Conservation (phyloP, 129 eudicot genomes). For the Escallonia herrerae region DNA sequence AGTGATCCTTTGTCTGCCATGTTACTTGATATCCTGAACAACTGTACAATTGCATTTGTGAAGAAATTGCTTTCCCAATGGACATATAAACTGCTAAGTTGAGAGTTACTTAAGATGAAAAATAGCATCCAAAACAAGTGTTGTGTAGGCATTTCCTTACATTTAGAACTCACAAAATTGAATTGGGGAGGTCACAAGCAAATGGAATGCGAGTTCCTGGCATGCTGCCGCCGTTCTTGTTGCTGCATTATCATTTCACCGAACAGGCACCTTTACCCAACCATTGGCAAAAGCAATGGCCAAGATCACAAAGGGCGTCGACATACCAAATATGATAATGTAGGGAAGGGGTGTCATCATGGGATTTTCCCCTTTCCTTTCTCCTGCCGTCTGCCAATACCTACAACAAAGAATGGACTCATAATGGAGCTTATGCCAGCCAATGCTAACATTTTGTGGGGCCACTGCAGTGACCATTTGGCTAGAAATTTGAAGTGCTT, state of each 20-base stretch:
- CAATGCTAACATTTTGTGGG: too few species aligned
- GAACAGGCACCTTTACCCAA: conserved; percentile 82
- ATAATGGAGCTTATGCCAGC: too few species aligned
- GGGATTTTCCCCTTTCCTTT: conserved; percentile 92
- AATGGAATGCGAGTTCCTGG: not conserved
- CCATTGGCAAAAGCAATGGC: conserved; percentile 87
- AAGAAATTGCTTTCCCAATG: too few species aligned
- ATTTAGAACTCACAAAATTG: not conserved
- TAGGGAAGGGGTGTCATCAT: conserved; percentile 94
- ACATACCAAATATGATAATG: conserved; percentile 89
- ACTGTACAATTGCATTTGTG: too few species aligned
- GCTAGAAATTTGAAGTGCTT: too few species aligned
- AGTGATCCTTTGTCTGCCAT: too few species aligned
- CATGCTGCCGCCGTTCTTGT: not conserved
- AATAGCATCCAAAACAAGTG: not conserved
- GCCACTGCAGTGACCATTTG: too few species aligned
- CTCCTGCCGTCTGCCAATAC: conserved; percentile 99
- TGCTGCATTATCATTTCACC: conserved; percentile 33
- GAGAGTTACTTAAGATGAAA: not conserved
- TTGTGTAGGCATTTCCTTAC: not conserved
- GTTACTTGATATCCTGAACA: too few species aligned
- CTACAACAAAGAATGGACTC: conserved; percentile 20
- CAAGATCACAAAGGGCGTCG: conserved; percentile 87
- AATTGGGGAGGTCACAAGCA: not conserved
- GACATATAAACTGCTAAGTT: not conserved